Evolutionary conservation across 2,329 filamentous ascomycete genomes (phyloP).

Genomic region (Penicillium psychrosexuale): DNA sequence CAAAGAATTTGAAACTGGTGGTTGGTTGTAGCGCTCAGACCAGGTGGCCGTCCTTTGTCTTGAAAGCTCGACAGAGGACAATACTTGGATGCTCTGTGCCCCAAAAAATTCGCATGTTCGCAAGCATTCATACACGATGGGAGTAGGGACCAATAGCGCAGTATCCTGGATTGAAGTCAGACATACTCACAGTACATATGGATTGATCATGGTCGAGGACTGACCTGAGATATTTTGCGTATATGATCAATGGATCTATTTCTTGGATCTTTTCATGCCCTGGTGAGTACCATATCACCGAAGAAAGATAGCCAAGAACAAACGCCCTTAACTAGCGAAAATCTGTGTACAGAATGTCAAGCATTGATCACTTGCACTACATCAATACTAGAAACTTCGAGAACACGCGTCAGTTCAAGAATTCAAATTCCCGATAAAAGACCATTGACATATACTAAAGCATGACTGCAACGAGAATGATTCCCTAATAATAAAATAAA

Average conservation of each 20-base stretch:
- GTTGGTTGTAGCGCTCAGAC: conserved; percentile 72
- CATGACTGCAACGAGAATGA: too few relatives aligned
- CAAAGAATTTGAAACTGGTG: conserved; percentile 65
- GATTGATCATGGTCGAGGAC: background rate
- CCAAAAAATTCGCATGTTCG: conserved; percentile 42
- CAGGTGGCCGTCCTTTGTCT: conserved; percentile 67
- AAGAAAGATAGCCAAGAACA: too few relatives aligned
- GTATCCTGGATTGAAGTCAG: conserved; percentile 27
- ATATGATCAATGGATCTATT: conserved; percentile 42
- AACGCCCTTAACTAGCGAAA: too few relatives aligned
- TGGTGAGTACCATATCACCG: background rate
- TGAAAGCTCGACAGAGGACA: conserved; percentile 53
- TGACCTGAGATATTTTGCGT: conserved; percentile 44
- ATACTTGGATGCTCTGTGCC: conserved; percentile 49
- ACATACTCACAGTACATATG: background rate
- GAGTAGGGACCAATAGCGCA: conserved; percentile 44
- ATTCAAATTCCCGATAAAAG: too few relatives aligned
- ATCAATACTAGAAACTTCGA: too few relatives aligned
- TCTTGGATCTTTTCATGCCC: conserved; percentile 39
- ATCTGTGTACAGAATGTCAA: too few relatives aligned
- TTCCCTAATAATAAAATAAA: too few relatives aligned
- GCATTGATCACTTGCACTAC: too few relatives aligned
- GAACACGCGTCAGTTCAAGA: too few relatives aligned
- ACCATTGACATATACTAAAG: too few relatives aligned
- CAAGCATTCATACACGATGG: conserved; percentile 41